Percentiles rank a stretch among this genome's conserved stretches.
Evolutionary conservation across 2,329 filamentous ascomycete species (phyloP).

Genomic region (Hymenoscyphus repandus): DNA sequence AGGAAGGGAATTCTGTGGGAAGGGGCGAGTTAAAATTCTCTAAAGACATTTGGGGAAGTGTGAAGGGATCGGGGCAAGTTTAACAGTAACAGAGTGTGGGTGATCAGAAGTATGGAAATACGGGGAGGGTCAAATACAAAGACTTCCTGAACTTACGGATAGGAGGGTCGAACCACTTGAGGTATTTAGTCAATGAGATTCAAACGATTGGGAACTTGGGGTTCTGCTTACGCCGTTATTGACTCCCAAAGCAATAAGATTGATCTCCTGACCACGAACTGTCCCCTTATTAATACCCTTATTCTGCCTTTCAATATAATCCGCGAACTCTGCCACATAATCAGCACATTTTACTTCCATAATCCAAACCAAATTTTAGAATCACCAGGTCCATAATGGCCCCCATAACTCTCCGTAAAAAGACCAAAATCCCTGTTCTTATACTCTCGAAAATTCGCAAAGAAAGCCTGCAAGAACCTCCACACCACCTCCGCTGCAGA

Average conservation of each 20-base stretch:
- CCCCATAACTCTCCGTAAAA: constrained; percentile 47
- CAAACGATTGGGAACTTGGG: constrained; percentile 42
- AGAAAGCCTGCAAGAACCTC: constrained; percentile 52
- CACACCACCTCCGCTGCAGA: constrained; percentile 44
- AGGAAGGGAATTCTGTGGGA: neutral
- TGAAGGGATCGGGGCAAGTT: too few relatives aligned
- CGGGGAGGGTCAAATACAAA: too few relatives aligned
- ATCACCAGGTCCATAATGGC: constrained; percentile 44
- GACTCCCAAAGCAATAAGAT: constrained; percentile 28
- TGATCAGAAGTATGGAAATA: too few relatives aligned
- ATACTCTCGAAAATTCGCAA: constrained; percentile 56
- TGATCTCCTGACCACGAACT: constrained; percentile 27
- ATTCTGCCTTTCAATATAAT: constrained; percentile 50
- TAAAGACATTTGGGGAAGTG: too few relatives aligned
- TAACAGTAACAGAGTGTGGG: too few relatives aligned
- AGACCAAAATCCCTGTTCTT: constrained; percentile 49
- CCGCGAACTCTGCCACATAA: constrained; percentile 37
- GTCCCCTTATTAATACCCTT: constrained; percentile 39
- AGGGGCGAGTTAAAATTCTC: too few relatives aligned
- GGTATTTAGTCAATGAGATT: too few relatives aligned
- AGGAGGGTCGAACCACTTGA: too few relatives aligned
- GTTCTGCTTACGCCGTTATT: constrained; percentile 41
- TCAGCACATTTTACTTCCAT: neutral
- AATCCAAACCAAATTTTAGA: too few relatives aligned
- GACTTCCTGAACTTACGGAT: too few relatives aligned